Evolutionary conservation across 352 stramenopile genomes (phyloP).

Genomic region (Thraustochytrium striatum): DNA sequence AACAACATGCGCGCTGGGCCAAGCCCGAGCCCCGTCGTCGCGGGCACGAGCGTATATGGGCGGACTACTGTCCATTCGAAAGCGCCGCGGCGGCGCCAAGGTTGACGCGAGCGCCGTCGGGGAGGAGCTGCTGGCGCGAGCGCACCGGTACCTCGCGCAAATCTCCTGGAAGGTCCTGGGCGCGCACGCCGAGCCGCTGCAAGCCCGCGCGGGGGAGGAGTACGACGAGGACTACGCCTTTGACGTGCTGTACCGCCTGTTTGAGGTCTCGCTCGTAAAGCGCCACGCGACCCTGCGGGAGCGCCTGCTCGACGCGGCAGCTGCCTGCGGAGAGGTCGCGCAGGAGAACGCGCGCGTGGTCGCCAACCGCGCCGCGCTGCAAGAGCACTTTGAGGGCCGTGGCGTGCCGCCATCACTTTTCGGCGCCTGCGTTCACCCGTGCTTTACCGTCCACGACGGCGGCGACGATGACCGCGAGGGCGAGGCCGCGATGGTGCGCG

Average conservation of each 20-base stretch:
- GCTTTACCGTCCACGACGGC: too few relatives aligned
- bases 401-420: slow-evolving; percentile 34
- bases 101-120: neutral
- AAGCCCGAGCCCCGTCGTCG: too few relatives aligned
- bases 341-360: neutral
- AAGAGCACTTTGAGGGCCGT: neutral
- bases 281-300: neutral
- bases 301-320: neutral
- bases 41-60: too few relatives aligned
- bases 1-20: too few relatives aligned
- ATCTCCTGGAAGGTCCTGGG: slow-evolving; percentile 6
- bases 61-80: too few relatives aligned
- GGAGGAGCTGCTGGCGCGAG: slow-evolving; percentile 5
- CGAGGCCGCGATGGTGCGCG: too few relatives aligned
- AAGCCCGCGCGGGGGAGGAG: neutral
- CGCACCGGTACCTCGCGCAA: neutral
- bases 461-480: too few relatives aligned
- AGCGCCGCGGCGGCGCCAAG: neutral
- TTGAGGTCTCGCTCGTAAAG: slow-evolving; percentile 16
- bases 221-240: neutral
- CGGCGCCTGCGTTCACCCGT: slow-evolving; percentile 9
- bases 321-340: neutral
- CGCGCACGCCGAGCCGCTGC: neutral
- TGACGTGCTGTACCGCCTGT: slow-evolving; percentile 20
- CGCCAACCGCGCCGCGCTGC: neutral